Conservation (phyloP, 2,329 filamentous ascomycete genomes). For the Allantophomopsis cytisporea region DNA sequence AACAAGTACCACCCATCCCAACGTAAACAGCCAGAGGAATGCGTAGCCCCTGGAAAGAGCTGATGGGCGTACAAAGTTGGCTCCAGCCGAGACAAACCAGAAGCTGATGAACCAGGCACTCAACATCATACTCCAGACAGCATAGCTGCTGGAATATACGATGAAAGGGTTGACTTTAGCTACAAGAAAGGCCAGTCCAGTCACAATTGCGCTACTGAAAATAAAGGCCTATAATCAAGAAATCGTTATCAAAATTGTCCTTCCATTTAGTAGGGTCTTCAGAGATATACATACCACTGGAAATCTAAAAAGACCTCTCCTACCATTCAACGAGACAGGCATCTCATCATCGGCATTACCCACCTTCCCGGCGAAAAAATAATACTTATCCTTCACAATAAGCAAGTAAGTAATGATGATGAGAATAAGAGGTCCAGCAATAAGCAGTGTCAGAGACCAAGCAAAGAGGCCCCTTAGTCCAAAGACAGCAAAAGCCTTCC, state of each 20-base stretch:
- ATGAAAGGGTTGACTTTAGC: slow-evolving; percentile 80
- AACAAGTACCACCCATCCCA: slow-evolving; percentile 63
- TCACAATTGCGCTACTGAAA: too few relatives aligned
- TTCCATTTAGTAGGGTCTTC: background rate
- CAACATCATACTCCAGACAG: slow-evolving; percentile 79
- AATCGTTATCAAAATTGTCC: background rate
- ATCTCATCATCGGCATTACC: slow-evolving; percentile 47
- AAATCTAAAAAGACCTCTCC: slow-evolving; percentile 74
- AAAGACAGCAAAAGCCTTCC: slow-evolving; percentile 65
- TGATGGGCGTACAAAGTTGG: slow-evolving; percentile 69
- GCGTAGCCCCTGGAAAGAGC: slow-evolving; percentile 74
- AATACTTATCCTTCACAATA: slow-evolving; percentile 66
- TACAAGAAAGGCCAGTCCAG: slow-evolving; percentile 57
- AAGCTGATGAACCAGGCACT: slow-evolving; percentile 68
- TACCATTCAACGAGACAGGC: slow-evolving; percentile 54
- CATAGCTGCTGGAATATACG: slow-evolving; percentile 78
- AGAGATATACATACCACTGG: slow-evolving; percentile 42
- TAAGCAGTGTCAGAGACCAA: slow-evolving; percentile 70
- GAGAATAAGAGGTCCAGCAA: slow-evolving; percentile 64
- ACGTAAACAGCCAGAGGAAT: slow-evolving; percentile 70
- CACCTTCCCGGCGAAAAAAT: slow-evolving; percentile 59
- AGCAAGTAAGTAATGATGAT: slow-evolving; percentile 57
- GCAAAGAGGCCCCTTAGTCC: slow-evolving; percentile 75
- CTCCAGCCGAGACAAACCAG: slow-evolving; percentile 72
- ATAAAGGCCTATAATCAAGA: background rate